Evolutionary conservation across 83 land plant species (phyloP).

Genomic region (Diphasiastrum complanatum): DNA sequence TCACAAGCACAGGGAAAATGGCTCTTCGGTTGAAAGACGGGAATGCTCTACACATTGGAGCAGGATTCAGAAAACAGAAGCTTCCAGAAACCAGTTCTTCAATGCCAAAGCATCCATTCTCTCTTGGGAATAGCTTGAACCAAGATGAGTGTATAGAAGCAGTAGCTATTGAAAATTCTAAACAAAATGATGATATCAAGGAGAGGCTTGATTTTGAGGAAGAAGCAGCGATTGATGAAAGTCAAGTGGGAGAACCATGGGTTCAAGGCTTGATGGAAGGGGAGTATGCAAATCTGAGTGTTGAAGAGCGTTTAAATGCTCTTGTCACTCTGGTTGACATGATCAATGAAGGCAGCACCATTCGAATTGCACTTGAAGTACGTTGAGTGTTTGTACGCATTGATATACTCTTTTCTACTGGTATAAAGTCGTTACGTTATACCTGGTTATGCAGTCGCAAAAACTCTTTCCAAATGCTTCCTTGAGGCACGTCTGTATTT

Average conservation of each 20-base stretch:
- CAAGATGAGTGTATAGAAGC: too few relatives aligned
- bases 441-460: too few relatives aligned
- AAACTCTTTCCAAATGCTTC: too few relatives aligned
- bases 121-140: too few relatives aligned
- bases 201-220: conserved; percentile 21
- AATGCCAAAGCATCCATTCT: too few relatives aligned
- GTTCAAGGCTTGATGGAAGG: conserved; percentile 94
- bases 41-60: not conserved
- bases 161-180: too few relatives aligned
- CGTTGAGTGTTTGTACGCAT: too few relatives aligned
- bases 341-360: conserved; percentile 90
- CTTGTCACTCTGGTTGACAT: conserved; percentile 76
- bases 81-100: too few relatives aligned
- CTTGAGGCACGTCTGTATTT: too few relatives aligned
- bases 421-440: too few relatives aligned
- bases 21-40: conserved; percentile 14
- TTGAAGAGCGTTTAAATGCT: conserved; percentile 91
- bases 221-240: conserved; percentile 78
- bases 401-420: too few relatives aligned
- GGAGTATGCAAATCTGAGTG: conserved; percentile 83
- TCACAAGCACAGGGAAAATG: conserved; percentile 16
- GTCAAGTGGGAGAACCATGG: conserved; percentile 80
- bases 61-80: too few relatives aligned
- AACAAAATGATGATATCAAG: conserved; percentile 8
- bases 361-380: conserved; percentile 90